Base-by-base conservation (phyloP, 2,329 filamentous ascomycete genomes). In the Tolypocladium cylindrosporum region DNA sequence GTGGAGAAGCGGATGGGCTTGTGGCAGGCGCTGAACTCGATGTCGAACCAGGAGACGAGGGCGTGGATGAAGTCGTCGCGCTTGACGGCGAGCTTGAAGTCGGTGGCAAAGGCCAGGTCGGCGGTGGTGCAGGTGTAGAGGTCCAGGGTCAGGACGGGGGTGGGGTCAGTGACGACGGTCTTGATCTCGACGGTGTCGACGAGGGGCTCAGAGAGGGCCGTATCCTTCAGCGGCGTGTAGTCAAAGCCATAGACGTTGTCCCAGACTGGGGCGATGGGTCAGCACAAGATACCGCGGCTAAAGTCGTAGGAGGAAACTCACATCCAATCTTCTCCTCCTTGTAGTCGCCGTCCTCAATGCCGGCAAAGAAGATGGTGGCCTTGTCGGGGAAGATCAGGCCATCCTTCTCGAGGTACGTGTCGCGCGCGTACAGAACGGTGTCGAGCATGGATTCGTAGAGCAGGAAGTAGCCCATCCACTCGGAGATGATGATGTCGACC, bases 381-480 rank as follows among this genome's bases (percentile, higher is more conserved):
- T 96, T 97, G 78, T 99, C 94, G 24, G 94, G 94, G 83, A 97
- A 97, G 76, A 99, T 97, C 67, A 97, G 80, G 63, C 93, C 93
- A 65, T 89, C 89, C 72, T 89, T 87, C 62, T 79, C 80, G 61
- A 99, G 86, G 75, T 96, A 99, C 73, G 82, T 88, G 81, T 99
- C 94, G 67, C 94, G 87, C 34, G 94, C 94, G 72, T 97, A 97
- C 60, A 99, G 83, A 55, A 99, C 94, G 39, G 94, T 99, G 78
- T 99, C 94, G 70, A 99, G 77, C 94, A 99, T 99, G 84, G 85
- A 90, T 85, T 99, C 94, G 77, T 99, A 99, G 61, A 99, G 86
- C 56, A 99, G 79, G 80, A 97, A 97, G 79, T 99, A 99, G 40
- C 94, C 94, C 94, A 99, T 99, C 94, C 94, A 99, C 80, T 99